phyloP scores from a whole-genome alignment of 2,329 filamentous ascomycete genomes.

The Colletotrichum truncatum region DNA sequence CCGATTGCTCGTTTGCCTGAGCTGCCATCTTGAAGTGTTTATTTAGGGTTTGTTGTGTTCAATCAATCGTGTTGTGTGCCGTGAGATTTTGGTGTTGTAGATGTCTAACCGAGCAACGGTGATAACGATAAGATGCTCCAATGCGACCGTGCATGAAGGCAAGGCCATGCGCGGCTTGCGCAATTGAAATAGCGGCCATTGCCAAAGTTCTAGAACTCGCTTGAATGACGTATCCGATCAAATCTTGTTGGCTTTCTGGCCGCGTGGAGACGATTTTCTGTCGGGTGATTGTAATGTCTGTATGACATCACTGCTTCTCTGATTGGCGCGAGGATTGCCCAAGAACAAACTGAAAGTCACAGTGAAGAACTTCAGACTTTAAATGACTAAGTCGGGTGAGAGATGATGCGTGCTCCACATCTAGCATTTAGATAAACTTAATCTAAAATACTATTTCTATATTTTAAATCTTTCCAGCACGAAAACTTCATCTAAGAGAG shows the following conservation, averaged over 20 bases:
- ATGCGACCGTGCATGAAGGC: background rate
- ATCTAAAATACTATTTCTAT: too few species aligned
- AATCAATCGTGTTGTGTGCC: background rate
- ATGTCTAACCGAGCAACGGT: fast-evolving
- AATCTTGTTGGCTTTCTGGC: background rate
- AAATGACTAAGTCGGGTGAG: too few species aligned
- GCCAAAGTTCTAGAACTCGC: background rate
- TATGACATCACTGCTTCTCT: constrained; percentile 26
- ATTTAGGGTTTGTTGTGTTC: too few species aligned
- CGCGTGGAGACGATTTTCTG: background rate
- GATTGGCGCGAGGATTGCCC: background rate
- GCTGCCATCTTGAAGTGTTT: background rate
- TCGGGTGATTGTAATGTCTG: background rate
- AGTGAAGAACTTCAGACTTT: too few species aligned
- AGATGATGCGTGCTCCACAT: too few species aligned
- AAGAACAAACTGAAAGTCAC: too few species aligned
- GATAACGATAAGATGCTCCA: background rate
- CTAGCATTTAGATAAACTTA: too few species aligned
- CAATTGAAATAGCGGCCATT: background rate
- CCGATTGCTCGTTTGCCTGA: background rate
- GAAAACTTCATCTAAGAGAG: background rate
- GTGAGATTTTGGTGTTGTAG: background rate
- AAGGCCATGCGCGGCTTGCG: background rate
- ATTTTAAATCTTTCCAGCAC: background rate
- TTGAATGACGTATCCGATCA: constrained; percentile 11